phyloP scores from a whole-genome alignment of 345 rosid species.

The Salix viminalis region DNA sequence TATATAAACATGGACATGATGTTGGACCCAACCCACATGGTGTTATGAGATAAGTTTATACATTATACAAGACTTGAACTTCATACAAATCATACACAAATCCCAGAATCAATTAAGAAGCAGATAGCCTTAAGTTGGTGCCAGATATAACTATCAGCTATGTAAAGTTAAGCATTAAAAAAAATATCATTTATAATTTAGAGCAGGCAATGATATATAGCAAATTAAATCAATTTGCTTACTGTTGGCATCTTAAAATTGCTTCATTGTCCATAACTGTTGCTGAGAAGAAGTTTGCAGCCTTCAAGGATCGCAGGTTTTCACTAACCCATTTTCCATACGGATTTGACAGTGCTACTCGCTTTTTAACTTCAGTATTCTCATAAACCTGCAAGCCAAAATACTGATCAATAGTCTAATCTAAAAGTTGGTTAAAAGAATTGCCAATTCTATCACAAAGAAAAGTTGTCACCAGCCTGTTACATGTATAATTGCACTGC shows the following conservation, averaged over 20 bases:
- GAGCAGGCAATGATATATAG: not conserved
- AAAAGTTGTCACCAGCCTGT: not conserved
- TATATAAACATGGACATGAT: not conserved
- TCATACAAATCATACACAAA: not conserved
- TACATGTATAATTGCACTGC: not conserved
- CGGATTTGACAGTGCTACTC: slow-evolving; percentile 71
- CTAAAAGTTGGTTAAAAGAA: not conserved
- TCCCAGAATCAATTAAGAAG: not conserved
- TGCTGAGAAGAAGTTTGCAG: slow-evolving; percentile 57
- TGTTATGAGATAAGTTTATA: not conserved
- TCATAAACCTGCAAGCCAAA: slow-evolving; percentile 70
- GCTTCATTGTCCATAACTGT: slow-evolving; percentile 72
- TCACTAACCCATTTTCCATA: slow-evolving; percentile 84
- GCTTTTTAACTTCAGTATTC: slow-evolving; percentile 88
- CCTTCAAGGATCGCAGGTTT: slow-evolving; percentile 69
- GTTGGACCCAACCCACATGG: not conserved
- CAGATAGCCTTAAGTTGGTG: not conserved
- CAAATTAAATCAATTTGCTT: slow-evolving; percentile 25
- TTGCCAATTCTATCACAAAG: not conserved
- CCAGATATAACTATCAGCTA: not conserved
- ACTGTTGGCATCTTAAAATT: slow-evolving; percentile 86
- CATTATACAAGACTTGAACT: not conserved
- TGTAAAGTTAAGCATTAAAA: not conserved
- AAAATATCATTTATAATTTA: not conserved
- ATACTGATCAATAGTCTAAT: not conserved